A percentile compares a stretch with the other conserved stretches of the same genome.
Conservation (phyloP, 2,329 filamentous ascomycete genomes). For the Penicillium palitans region DNA sequence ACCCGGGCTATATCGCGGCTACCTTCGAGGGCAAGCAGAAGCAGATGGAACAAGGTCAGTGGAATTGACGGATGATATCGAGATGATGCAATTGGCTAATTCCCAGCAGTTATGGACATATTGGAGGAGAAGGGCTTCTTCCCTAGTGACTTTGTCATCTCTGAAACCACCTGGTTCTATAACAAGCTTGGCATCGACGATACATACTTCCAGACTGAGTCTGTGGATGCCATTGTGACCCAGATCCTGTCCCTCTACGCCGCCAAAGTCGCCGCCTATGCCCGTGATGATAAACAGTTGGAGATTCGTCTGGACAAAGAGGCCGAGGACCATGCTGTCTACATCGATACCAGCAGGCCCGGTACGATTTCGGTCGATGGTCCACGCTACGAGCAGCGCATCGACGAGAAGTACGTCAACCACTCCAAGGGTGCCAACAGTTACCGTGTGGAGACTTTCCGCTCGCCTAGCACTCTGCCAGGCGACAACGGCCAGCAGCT, state of each 20-base stretch:
- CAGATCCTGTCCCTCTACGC: constrained; percentile 96
- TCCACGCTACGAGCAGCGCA: constrained; percentile 88
- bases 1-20: constrained; percentile 90
- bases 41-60: constrained; percentile 78
- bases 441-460: constrained; percentile 97
- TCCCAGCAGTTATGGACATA: constrained; percentile 69
- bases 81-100: constrained; percentile 2
- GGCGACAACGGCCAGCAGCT: constrained; percentile 75
- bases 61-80: constrained; percentile 1
- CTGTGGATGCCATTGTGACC: constrained; percentile 80
- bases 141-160: constrained; percentile 75
- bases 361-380: constrained; percentile 74
- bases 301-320: constrained; percentile 97
- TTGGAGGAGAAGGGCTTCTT: constrained; percentile 82
- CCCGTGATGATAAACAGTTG: constrained; percentile 87
- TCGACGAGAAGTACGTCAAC: constrained; percentile 95
- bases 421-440: constrained; percentile 67
- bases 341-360: constrained; percentile 95
- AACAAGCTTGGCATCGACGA: constrained; percentile 96
- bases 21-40: constrained; percentile 89
- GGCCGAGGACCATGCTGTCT: constrained; percentile 89
- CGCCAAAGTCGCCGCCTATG: constrained; percentile 91
- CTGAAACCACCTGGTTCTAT: constrained; percentile 95
- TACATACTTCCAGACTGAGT: constrained; percentile 94
- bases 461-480: constrained; percentile 79